Evolutionary conservation across 495 filamentous ascomycete species (phyloP), one percentile per base, ranked within the genome.

Genomic region (Parathielavia appendiculata): DNA sequence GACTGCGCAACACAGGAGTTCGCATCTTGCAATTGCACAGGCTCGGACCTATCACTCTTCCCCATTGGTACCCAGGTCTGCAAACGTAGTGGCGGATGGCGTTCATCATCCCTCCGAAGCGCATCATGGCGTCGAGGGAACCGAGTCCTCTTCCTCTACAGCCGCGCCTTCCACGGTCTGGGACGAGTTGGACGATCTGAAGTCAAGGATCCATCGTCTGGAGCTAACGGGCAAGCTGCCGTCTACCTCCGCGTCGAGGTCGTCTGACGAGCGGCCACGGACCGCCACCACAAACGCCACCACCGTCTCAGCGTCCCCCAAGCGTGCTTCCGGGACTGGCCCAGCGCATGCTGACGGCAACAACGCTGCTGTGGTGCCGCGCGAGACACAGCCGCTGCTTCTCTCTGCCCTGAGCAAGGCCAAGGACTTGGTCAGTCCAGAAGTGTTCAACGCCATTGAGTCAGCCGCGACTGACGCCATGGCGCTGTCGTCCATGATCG

Each of bases 161-260:
- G 91, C 85, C 2, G 90, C 91, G 10, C 87, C 91, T 20, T 95
- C 93, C 2, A 95, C 90, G 1, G 89, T 98, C 11, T 98, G 95
- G 95, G 93, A 98, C 69, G 93, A 98, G 71, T 74, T 98, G 19
- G 93, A 98, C 63, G 95, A 97, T 54, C 75, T 98, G 13, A 98
- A 97, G 68, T 92, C 90, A 11, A 84, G 95, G 20, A 96, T 98
- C 61, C 85, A 88, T 58, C 89, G 89, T 47, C 80, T 98, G n/a
- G 93, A 98, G 68, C 69, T 92, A 53, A 95, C 90, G 4, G 91
- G 92, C 30, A 95, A 90, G 68, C 73, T 91, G 13, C 91, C 92
- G 1, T 75, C 89, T 0, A 90, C 85, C 12, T 91, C 90, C 1
- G 86, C 40, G 44, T 88, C 87, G 0, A 83, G 81, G 51, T 82